Conservation (phyloP, 768 basidiomycete species). For the Lyophyllum shimeji region DNA sequence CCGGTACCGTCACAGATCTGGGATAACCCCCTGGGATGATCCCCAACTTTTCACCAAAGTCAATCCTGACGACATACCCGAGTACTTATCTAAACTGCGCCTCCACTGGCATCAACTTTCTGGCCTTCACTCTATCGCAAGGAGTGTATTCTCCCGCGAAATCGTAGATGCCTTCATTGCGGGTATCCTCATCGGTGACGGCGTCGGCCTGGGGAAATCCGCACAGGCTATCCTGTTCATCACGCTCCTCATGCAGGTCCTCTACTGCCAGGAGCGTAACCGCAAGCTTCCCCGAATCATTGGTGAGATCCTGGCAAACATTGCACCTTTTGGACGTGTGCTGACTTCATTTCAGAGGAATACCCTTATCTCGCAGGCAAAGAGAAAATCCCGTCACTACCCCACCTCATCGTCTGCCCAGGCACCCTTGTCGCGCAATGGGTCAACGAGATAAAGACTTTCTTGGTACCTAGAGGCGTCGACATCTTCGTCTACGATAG, state of each 20-base stretch:
- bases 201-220: slow-evolving; percentile 34
- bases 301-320: background rate
- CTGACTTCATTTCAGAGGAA: background rate
- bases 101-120: slow-evolving; percentile 28
- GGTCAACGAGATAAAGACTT: slow-evolving; percentile 14
- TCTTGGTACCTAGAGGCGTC: slow-evolving; percentile 14
- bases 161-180: background rate
- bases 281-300: background rate
- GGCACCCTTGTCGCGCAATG: slow-evolving; percentile 22
- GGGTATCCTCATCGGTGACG: slow-evolving; percentile 25
- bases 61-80: background rate
- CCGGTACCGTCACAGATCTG: slow-evolving; percentile 12
- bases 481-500: slow-evolving; percentile 26
- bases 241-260: slow-evolving; percentile 17
- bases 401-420: slow-evolving; percentile 22
- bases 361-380: background rate
- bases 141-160: slow-evolving; percentile 16
- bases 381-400: background rate
- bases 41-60: background rate
- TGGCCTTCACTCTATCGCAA: slow-evolving; percentile 20
- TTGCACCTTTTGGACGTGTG: background rate
- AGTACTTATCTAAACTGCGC: slow-evolving; percentile 1
- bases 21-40: slow-evolving; percentile 20
- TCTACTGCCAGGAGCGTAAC: slow-evolving; percentile 1
- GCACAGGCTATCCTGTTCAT: slow-evolving; percentile 18